These are phyloP conservation scores for Eucalyptus polybractea DNA, from an alignment of 345 rosid genomes.

Conservation along the genomic window DNA sequence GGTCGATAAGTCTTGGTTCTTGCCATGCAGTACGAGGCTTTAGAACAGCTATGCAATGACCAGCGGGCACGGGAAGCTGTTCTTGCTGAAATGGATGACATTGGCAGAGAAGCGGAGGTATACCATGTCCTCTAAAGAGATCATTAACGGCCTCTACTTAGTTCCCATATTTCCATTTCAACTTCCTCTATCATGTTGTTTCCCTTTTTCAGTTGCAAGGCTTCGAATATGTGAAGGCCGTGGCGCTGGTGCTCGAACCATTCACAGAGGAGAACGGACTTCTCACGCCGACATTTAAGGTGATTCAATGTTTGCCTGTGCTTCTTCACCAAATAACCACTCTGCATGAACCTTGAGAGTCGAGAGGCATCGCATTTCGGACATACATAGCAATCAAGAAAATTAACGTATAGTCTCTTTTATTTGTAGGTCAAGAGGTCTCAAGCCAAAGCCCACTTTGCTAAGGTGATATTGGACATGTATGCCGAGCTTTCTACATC, in stretches of 20 bases:
- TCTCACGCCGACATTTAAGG: conserved; percentile 86
- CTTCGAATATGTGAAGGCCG: conserved; percentile 70
- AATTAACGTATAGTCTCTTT: background rate
- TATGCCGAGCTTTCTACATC: conserved; percentile 37
- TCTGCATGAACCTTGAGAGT: background rate
- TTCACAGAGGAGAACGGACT: conserved; percentile 74
- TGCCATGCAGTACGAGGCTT: conserved; percentile 40
- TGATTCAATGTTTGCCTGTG: background rate
- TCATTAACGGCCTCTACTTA: background rate
- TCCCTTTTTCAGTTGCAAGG: conserved; percentile 45
- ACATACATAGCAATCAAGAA: background rate
- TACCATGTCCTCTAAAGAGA: background rate
- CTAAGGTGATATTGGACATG: conserved; percentile 56
- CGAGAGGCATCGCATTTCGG: background rate
- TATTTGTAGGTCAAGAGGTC: conserved; percentile 68
- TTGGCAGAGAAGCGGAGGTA: conserved; percentile 71
- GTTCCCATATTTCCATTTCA: background rate
- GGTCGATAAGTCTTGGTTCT: background rate
- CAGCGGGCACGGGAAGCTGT: conserved; percentile 49
- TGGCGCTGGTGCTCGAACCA: conserved; percentile 69
- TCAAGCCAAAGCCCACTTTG: conserved; percentile 66
- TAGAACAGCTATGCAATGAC: conserved; percentile 55
- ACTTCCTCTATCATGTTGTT: background rate
- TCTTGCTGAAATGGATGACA: conserved; percentile 61
- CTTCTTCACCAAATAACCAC: background rate